phyloP scores from a whole-genome alignment of 1,139 yeast genomes.

The Entelexis sorbosivorans region DNA sequence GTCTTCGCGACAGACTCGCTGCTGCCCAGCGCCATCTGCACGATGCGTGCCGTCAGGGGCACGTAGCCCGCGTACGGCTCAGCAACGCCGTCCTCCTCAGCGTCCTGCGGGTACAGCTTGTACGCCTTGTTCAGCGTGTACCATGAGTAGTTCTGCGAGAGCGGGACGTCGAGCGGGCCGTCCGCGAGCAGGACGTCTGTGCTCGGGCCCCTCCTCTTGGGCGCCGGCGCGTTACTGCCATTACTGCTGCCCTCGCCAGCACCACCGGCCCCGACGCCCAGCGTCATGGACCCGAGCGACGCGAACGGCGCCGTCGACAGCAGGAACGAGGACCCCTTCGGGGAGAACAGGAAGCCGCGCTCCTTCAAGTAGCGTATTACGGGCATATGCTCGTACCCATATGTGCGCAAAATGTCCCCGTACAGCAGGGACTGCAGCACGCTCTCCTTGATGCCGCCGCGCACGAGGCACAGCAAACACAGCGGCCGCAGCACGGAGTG shows the following conservation, averaged over 20 bases:
- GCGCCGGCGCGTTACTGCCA: background rate
- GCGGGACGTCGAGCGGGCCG: slow-evolving; percentile 2
- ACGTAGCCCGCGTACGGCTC: slow-evolving; percentile 38
- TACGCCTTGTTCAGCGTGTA: slow-evolving; percentile 15
- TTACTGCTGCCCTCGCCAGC: background rate
- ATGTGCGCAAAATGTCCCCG: slow-evolving; percentile 44
- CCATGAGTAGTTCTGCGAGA: slow-evolving; percentile 18
- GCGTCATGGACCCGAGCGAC: slow-evolving; percentile 21
- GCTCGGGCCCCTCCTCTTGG: background rate
- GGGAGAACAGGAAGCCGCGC: slow-evolving; percentile 26
- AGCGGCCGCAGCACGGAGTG: slow-evolving; percentile 40
- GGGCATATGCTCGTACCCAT: slow-evolving; percentile 43
- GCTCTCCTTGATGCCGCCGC: slow-evolving; percentile 53
- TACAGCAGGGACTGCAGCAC: slow-evolving; percentile 42
- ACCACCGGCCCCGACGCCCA: background rate
- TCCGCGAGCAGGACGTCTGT: background rate
- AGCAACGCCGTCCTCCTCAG: slow-evolving; percentile 26
- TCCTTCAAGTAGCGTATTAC: slow-evolving; percentile 33
- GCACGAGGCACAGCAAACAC: slow-evolving; percentile 45
- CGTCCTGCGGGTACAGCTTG: slow-evolving; percentile 20
- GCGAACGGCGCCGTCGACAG: slow-evolving; percentile 19
- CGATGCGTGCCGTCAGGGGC: slow-evolving; percentile 37
- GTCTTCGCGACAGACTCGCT: slow-evolving; percentile 7
- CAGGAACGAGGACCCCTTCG: slow-evolving; percentile 28
- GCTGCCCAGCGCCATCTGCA: slow-evolving; percentile 26